Evolutionary conservation across 176 grass and related monocot genomes (phyloP), one percentile per base, ranked within the genome.

Genomic region (Juncus effusus): DNA sequence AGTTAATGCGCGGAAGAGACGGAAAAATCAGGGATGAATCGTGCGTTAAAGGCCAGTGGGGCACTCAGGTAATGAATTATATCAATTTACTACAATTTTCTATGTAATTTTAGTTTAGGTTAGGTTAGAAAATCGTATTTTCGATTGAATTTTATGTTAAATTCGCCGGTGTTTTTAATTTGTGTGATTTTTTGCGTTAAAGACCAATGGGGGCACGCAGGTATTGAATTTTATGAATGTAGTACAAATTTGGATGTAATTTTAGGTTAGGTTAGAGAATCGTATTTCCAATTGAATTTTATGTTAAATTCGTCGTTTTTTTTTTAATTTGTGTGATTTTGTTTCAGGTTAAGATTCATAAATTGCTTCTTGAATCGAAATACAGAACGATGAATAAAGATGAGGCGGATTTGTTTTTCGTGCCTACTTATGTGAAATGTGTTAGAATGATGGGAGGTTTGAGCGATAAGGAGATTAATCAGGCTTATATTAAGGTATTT

Each of bases 41-140:
- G 51, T 99, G 94, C 85, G 52, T 89, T 65, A 99, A 99, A 85
- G 94, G 88, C 28, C 94, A 97, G 64, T 97, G 94, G 94, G 94
- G 88, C 35, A 97, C 94, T 10, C 88, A 97, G 80, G 94, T 91
- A 54, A 19, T 47, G 44, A 6, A 47, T 9, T 5, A 9, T 12
- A 19, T 7, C 10, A 56, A 56, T 37, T 63, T 63, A 15, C n/a
- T 4, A 28, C 19, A 28, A 28, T 28, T 28, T 28, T 28, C 19
- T 0, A 28, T 28, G 19, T 28, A 28, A 28, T 28, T 28, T 2
- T 60, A 28, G 56, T 16, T 28, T 28, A 28, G 19, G 19, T 28
- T 28, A 28, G 19, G 52, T 56, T 56, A 56, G 52, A 10, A 13
- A 11, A 11, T 11, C 52, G 52, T 56, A 19, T 61, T 61, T 61